Evolutionary conservation across 768 basidiomycete genomes (phyloP), one percentile per base, ranked within the genome.

Genomic region (Tulasnella sp.): DNA sequence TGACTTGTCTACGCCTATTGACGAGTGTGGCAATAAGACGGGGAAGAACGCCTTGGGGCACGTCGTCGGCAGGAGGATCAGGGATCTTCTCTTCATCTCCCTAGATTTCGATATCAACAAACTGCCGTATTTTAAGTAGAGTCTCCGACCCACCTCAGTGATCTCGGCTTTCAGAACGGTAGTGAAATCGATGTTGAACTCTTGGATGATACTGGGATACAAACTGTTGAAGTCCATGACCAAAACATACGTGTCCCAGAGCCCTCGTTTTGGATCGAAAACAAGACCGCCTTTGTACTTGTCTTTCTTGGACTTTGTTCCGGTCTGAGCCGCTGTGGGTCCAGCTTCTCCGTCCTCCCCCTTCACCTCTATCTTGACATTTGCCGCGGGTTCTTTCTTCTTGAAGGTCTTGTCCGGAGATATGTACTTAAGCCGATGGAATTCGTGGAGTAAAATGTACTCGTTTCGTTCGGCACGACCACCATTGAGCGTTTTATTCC

Each of bases 161-260:
- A 84, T 83, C 32, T 87, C 87, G 8, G 85, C 83, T 70, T 86
- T 86, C 62, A 93, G 91, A 22, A 98, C 89, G 0, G 97, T 99
- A 11, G 97, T 98, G 77, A 98, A 98, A 81, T 98, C 97, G 76
- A 99, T 98, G 79, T 99, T 98, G 79, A 92, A 99, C 83, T 99
- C 97, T 78, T 98, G 97, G 64, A 99, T 99, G 83, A 99, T 99
- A 79, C 92, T 95, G 6, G 97, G 97, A 79, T 99, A 99, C 71
- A 99, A 84, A 74, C 95, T 97, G 81, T 99, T 99, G 88, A 98
- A 99, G 80, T 99, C 97, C 97, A 99, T 99, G 80, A 99, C 97
- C 19, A 99, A 85, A 80, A 98, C 91, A 78, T 85, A 97, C 77
- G 89, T 95, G 83, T 98, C 97, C 92, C 94, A 98, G 44, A 99